phyloP scores from a whole-genome alignment of 495 filamentous ascomycete genomes.

The Parathielavia hyrcaniae region DNA sequence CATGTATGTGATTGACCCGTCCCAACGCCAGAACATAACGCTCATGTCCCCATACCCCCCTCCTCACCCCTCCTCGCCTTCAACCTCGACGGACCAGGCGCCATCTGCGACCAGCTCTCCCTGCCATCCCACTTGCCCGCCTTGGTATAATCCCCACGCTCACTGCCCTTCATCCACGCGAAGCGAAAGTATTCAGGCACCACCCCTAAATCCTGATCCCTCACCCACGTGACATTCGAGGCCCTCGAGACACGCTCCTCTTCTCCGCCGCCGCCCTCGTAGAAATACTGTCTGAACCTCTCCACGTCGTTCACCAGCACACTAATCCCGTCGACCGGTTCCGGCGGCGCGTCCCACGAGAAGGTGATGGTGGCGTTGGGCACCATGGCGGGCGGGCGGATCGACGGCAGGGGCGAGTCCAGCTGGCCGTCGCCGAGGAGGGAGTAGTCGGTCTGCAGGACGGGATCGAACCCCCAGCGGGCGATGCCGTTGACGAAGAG shows the following conservation, averaged over 20 bases:
- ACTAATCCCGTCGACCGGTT: constrained; percentile 71
- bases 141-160: constrained; percentile 67
- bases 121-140: constrained; percentile 69
- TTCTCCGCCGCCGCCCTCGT: constrained; percentile 39
- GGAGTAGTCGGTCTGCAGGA: constrained; percentile 72
- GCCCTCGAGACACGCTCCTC: background rate
- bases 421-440: constrained; percentile 63
- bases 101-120: constrained; percentile 62
- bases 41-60: background rate
- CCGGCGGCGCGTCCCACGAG: constrained; percentile 48
- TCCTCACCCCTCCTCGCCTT: constrained; percentile 25
- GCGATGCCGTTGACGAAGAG: constrained; percentile 90
- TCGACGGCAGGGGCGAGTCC: constrained; percentile 57
- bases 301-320: constrained; percentile 94
- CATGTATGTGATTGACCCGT: background rate
- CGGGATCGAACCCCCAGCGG: constrained; percentile 85
- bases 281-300: constrained; percentile 58
- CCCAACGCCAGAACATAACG: background rate
- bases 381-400: constrained; percentile 46
- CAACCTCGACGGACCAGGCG: constrained; percentile 40
- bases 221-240: constrained; percentile 40
- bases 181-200: constrained; percentile 78
- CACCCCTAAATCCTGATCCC: constrained; percentile 34
- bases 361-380: constrained; percentile 45
- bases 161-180: constrained; percentile 65